Conservation (phyloP, 176 grass and related monocot genomes). For the Rhynchospora pubera region DNA sequence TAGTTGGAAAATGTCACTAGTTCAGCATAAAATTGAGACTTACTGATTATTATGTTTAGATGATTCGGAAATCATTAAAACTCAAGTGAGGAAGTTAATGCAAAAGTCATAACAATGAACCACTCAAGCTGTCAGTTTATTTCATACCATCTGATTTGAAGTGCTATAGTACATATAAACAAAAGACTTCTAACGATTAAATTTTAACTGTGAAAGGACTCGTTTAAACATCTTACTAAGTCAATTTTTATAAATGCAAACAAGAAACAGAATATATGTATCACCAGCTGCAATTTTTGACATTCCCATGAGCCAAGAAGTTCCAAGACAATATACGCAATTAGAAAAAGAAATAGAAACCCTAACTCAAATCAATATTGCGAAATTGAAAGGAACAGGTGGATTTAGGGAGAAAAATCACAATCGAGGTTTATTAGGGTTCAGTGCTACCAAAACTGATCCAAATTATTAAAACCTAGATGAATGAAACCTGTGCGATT, state of each 20-base stretch:
- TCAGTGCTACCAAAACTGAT: background rate
- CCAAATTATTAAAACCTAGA: background rate
- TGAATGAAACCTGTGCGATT: conserved; percentile 18
- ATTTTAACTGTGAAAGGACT: background rate
- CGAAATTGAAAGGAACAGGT: background rate
- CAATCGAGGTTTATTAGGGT: background rate
- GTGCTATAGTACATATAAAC: background rate
- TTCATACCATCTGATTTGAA: conserved; percentile 17
- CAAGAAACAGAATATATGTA: background rate
- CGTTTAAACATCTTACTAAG: background rate
- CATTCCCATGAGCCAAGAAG: background rate
- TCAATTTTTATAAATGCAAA: background rate
- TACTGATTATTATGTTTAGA: background rate
- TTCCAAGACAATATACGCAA: conserved; percentile 6
- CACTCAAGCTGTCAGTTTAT: background rate
- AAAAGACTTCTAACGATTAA: background rate
- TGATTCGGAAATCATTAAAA: background rate
- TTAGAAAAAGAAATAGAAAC: background rate
- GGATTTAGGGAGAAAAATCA: background rate
- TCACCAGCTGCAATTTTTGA: background rate
- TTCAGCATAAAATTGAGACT: background rate
- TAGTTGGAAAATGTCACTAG: background rate
- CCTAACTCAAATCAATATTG: background rate
- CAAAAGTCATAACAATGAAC: background rate
- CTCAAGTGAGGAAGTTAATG: background rate